A percentile compares a stretch with the other conserved stretches of the same genome.
phyloP scores from a whole-genome alignment of 306 rosid species.

The Rosa rugosa region DNA sequence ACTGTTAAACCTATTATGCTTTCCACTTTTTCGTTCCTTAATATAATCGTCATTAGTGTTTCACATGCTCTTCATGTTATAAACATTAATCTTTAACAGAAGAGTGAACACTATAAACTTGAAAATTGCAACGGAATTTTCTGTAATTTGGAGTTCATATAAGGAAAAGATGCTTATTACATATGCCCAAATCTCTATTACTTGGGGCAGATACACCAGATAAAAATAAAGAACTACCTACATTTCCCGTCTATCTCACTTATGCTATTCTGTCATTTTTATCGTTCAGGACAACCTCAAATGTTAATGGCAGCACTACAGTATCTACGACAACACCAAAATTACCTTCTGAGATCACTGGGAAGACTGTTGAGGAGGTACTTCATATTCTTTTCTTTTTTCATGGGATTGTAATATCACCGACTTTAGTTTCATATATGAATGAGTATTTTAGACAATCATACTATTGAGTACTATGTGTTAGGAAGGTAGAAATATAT shows the following conservation, averaged over 20 bases:
- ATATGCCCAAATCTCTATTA: background rate
- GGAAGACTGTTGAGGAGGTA: slow-evolving; percentile 98
- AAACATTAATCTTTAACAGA: background rate
- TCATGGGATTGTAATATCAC: background rate
- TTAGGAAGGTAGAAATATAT: background rate
- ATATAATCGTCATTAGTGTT: background rate
- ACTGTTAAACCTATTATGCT: background rate
- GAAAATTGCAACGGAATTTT: background rate
- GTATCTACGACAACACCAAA: slow-evolving; percentile 57
- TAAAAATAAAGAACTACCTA: background rate
- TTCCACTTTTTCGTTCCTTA: background rate
- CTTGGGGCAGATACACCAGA: background rate
- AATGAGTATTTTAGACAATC: background rate
- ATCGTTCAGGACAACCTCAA: slow-evolving; percentile 62
- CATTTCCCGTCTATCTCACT: background rate
- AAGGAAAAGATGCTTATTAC: background rate
- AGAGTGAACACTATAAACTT: background rate
- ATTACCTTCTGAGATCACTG: slow-evolving; percentile 90
- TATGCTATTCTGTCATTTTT: slow-evolving; percentile 30
- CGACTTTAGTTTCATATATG: background rate
- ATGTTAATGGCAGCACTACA: slow-evolving; percentile 36
- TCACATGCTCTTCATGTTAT: slow-evolving; percentile 2
- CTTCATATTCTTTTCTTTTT: slow-evolving; percentile 12
- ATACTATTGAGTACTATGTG: background rate
- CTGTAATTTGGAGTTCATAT: background rate